Evolutionary conservation across 306 rosid genomes (phyloP).

Genomic region (Cercis canadensis): DNA sequence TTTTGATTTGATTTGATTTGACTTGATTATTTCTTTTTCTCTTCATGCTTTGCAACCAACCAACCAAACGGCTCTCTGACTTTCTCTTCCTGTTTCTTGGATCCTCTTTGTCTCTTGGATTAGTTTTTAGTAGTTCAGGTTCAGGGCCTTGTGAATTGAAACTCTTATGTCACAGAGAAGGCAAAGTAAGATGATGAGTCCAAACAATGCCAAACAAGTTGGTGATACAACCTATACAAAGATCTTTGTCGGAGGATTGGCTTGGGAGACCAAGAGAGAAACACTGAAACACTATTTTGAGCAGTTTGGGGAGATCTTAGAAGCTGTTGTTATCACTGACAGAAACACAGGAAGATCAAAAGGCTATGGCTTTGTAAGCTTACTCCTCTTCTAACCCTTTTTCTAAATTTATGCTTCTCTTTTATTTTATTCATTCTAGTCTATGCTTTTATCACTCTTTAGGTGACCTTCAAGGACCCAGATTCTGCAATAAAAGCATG

Average conservation of each 20-base stretch:
- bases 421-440: neutral
- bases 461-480: constrained; percentile 81
- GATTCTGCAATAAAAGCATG: constrained; percentile 75
- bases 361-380: constrained; percentile 72
- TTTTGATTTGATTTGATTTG: constrained; percentile 34
- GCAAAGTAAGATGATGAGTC: constrained; percentile 48
- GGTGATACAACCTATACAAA: constrained; percentile 57
- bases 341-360: constrained; percentile 59
- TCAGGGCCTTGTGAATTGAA: constrained; percentile 20
- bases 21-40: constrained; percentile 1
- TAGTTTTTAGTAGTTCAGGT: neutral
- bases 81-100: constrained; percentile 35
- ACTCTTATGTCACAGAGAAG: constrained; percentile 47
- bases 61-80: constrained; percentile 48
- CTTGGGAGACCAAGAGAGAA: constrained; percentile 63
- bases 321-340: constrained; percentile 65
- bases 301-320: constrained; percentile 64
- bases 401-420: too few relatives aligned
- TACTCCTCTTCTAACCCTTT: neutral
- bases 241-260: constrained; percentile 70
- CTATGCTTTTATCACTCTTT: neutral
- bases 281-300: constrained; percentile 53
- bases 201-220: constrained; percentile 36
- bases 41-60: constrained; percentile 33
- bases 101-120: constrained; percentile 13